Evolutionary conservation across 2,329 filamentous ascomycete species (phyloP).

Genomic region (Talaromyces sp.): DNA sequence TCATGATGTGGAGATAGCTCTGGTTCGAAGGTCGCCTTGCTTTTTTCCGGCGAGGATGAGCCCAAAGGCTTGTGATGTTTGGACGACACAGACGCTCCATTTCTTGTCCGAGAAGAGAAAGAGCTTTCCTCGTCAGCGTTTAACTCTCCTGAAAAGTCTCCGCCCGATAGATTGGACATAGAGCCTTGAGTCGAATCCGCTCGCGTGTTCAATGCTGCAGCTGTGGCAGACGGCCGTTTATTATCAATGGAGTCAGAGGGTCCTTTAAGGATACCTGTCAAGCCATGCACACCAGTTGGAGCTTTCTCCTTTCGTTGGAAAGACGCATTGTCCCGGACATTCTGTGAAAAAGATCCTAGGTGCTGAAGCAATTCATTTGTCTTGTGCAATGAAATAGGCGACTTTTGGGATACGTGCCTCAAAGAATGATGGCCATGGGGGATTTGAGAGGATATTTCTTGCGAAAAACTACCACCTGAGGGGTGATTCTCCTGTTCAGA

Average conservation of each 20-base stretch:
- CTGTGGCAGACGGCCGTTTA: background rate
- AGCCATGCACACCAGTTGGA: background rate
- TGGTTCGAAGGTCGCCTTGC: background rate
- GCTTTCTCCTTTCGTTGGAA: background rate
- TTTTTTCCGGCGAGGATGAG: background rate
- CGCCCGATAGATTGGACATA: background rate
- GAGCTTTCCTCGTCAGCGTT: background rate
- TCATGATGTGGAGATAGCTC: background rate
- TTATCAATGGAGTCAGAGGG: background rate
- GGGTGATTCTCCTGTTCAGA: background rate
- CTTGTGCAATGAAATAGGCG: background rate
- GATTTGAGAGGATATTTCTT: constrained; percentile 18
- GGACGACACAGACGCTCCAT: background rate
- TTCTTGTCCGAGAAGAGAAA: constrained; percentile 2
- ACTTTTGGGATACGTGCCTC: background rate
- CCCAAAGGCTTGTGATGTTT: background rate
- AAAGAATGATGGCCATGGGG: background rate
- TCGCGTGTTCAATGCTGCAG: background rate
- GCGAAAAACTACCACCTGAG: constrained; percentile 3
- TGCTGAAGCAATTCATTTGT: constrained; percentile 14
- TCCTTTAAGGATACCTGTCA: background rate
- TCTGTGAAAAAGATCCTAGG: constrained; percentile 2
- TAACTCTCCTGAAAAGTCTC: background rate
- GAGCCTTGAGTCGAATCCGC: background rate
- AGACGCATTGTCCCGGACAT: background rate